Percentiles rank a stretch among this genome's conserved stretches.
These are phyloP conservation scores for Sodiomyces alkalinus DNA, from an alignment of 2,329 filamentous ascomycete species.

Conservation along the genomic window DNA sequence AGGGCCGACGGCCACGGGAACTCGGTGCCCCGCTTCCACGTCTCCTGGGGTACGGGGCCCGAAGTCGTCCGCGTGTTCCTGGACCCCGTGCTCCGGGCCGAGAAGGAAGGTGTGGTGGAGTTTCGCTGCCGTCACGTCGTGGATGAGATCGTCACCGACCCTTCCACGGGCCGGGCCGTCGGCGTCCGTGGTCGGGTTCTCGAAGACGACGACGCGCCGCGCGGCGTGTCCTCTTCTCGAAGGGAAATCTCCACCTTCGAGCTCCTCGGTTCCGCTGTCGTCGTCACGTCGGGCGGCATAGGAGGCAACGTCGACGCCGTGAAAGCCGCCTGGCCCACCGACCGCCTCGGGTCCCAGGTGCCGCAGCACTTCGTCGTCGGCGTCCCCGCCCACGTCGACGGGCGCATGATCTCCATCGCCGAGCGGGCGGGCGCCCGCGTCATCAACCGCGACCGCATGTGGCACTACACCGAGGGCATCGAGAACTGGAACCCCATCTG, in stretches of 20 bases:
- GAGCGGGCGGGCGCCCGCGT: conserved; percentile 35
- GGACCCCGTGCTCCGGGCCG: conserved; percentile 38
- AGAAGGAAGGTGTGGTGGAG: conserved; percentile 33
- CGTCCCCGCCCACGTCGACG: conserved; percentile 49
- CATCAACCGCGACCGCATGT: conserved; percentile 49
- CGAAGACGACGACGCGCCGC: conserved; percentile 28
- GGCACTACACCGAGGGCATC: conserved; percentile 50
- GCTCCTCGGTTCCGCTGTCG: conserved; percentile 32
- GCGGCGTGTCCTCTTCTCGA: conserved; percentile 38
- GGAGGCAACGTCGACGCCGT: conserved; percentile 47
- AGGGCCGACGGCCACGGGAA: conserved; percentile 43
- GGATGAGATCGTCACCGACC: conserved; percentile 39
- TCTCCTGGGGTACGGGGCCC: conserved; percentile 46
- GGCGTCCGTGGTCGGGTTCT: conserved; percentile 40
- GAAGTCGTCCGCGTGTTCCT: conserved; percentile 42
- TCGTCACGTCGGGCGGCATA: conserved; percentile 43
- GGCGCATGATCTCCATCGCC: conserved; percentile 43
- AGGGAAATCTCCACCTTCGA: conserved; percentile 34
- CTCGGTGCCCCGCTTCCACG: conserved; percentile 46
- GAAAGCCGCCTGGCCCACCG: conserved; percentile 40
- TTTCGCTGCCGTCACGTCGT: conserved; percentile 43
- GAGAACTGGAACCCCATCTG: conserved; percentile 48
- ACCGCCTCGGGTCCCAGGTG: conserved; percentile 38
- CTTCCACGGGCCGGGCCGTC: conserved; percentile 28
- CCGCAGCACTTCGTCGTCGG: conserved; percentile 42